phyloP scores from a whole-genome alignment of 306 rosid genomes.

The Clitoria ternatea region DNA sequence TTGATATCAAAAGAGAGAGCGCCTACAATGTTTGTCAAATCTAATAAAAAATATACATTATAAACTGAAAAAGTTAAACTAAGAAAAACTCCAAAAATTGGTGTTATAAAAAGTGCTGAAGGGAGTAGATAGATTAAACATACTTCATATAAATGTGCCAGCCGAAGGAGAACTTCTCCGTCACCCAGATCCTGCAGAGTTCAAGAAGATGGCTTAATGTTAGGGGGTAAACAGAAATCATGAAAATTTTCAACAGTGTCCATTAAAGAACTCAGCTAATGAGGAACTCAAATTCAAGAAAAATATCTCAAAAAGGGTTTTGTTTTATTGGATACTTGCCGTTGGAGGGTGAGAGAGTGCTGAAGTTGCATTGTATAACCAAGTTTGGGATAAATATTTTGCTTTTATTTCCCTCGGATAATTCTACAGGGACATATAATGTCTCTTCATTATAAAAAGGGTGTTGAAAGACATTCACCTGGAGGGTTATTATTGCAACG shows the following conservation, averaged over 20 bases:
- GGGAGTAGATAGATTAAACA: neutral
- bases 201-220: slow-evolving; percentile 8
- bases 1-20: too few relatives aligned
- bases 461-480: slow-evolving; percentile 44
- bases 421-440: neutral
- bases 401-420: neutral
- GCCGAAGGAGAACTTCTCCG: slow-evolving; percentile 63
- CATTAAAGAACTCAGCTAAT: neutral
- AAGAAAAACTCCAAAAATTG: too few relatives aligned
- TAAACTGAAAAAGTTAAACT: too few relatives aligned
- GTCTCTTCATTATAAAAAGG: neutral
- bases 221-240: neutral
- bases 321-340: neutral
- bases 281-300: neutral
- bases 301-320: neutral
- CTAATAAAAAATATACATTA: too few relatives aligned
- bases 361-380: neutral
- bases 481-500: slow-evolving; percentile 68
- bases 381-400: neutral
- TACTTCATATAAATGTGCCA: slow-evolving; percentile 82
- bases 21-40: too few relatives aligned
- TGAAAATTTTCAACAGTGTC: neutral
- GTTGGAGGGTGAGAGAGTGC: neutral
- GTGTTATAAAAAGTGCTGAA: too few relatives aligned
- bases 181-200: slow-evolving; percentile 56